A percentile compares a stretch with the other conserved stretches of the same genome.
Conservation (phyloP, 2,329 filamentous ascomycete species). For the Madurella mycetomatis region DNA sequence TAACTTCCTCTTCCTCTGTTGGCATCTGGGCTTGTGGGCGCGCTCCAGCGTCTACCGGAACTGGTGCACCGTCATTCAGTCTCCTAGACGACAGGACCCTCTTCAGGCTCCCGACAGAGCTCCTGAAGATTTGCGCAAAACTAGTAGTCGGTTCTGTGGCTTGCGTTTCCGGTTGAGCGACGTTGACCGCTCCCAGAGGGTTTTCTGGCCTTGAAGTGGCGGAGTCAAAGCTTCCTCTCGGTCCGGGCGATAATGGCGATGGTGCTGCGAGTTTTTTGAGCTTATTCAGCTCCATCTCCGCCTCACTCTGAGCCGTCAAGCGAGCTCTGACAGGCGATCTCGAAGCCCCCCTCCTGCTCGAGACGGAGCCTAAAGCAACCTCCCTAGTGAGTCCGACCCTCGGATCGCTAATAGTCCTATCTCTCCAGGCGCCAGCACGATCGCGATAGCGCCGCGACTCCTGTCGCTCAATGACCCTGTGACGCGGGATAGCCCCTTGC, state of each 20-base stretch:
- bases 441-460: constrained; percentile 41
- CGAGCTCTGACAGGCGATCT: constrained; percentile 26
- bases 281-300: constrained; percentile 40
- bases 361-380: constrained; percentile 35
- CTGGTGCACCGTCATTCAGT: neutral
- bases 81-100: constrained; percentile 16
- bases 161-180: constrained; percentile 30
- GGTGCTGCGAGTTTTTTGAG: constrained; percentile 37
- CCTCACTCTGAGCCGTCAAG: constrained; percentile 36
- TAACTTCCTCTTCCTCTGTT: constrained; percentile 11
- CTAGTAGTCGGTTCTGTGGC: constrained; percentile 29
- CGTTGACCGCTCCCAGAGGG: constrained; percentile 32
- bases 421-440: constrained; percentile 42
- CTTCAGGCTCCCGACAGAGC: constrained; percentile 32
- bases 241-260: constrained; percentile 27
- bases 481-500: constrained; percentile 30
- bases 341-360: constrained; percentile 21
- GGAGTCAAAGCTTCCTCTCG: constrained; percentile 23
- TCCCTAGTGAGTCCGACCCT: constrained; percentile 40
- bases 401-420: constrained; percentile 37
- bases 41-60: neutral
- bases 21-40: constrained; percentile 4
- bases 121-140: constrained; percentile 28
- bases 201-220: constrained; percentile 29
- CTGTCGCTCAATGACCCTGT: constrained; percentile 39